Evolutionary conservation across 2,329 filamentous ascomycete genomes (phyloP).

Genomic region (Aspergillus felis): DNA sequence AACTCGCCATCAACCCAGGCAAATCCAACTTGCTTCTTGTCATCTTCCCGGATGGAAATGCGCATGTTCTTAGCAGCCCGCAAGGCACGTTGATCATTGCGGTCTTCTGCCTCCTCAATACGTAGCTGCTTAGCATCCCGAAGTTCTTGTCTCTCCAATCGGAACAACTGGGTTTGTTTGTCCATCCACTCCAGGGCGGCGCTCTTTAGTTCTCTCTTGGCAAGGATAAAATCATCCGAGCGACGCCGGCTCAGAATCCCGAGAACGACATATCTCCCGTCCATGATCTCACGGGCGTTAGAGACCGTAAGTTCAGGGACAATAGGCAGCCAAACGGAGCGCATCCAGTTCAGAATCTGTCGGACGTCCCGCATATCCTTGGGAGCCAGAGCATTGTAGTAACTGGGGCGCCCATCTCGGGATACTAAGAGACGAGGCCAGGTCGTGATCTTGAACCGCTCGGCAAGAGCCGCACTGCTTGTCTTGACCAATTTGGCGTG

Average conservation of each 20-base stretch:
- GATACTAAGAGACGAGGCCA: constrained; percentile 93
- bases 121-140: constrained; percentile 91
- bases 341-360: constrained; percentile 86
- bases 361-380: constrained; percentile 87
- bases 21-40: constrained; percentile 86
- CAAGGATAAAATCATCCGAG: constrained; percentile 70
- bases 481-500: constrained; percentile 93
- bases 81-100: constrained; percentile 81
- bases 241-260: constrained; percentile 80
- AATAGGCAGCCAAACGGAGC: constrained; percentile 90
- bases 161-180: constrained; percentile 85
- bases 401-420: constrained; percentile 81
- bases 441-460: constrained; percentile 90
- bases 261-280: constrained; percentile 89
- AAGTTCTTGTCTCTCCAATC: constrained; percentile 87
- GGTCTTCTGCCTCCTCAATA: constrained; percentile 93
- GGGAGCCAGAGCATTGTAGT: constrained; percentile 83
- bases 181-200: constrained; percentile 98
- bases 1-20: constrained; percentile 97
- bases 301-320: constrained; percentile 88
- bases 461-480: constrained; percentile 67
- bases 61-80: constrained; percentile 84
- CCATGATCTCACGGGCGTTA: constrained; percentile 93
- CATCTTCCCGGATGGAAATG: constrained; percentile 83
- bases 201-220: constrained; percentile 87